Percentiles rank a stretch among this genome's conserved stretches.
These are phyloP conservation scores for Aspergillus caelatus DNA, from an alignment of 2,329 filamentous ascomycete species.

Conservation along the genomic window DNA sequence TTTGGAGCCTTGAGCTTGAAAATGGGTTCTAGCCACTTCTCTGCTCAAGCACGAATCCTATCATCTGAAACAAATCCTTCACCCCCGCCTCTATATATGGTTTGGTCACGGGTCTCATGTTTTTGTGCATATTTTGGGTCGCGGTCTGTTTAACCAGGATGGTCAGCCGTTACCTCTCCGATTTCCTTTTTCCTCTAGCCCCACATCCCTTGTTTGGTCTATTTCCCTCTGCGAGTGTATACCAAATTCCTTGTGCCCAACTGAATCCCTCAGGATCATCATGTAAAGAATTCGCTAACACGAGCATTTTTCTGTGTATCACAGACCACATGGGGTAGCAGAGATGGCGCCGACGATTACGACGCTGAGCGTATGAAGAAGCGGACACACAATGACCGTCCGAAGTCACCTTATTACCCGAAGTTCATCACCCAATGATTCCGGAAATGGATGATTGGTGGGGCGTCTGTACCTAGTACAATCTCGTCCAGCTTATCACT, in stretches of 20 bases:
- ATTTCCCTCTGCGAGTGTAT: background rate
- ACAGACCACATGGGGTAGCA: constrained; percentile 93
- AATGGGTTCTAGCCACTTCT: constrained; percentile 9
- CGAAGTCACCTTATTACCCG: constrained; percentile 37
- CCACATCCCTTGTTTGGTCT: background rate
- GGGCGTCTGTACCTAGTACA: background rate
- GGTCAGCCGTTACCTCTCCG: constrained; percentile 6
- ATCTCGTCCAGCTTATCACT: background rate
- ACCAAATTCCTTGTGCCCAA: background rate
- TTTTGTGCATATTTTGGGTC: background rate
- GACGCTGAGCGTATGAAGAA: constrained; percentile 69
- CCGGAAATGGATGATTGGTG: background rate
- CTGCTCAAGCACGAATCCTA: background rate
- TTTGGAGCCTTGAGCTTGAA: constrained; percentile 3
- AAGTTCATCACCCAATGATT: constrained; percentile 33
- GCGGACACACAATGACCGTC: constrained; percentile 39
- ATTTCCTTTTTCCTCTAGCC: background rate
- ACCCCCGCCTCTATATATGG: constrained; percentile 6
- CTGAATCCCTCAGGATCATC: background rate
- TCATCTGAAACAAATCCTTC: background rate
- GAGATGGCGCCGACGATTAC: constrained; percentile 86
- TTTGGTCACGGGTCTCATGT: constrained; percentile 5
- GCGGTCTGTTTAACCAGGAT: constrained; percentile 2
- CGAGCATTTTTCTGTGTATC: constrained; percentile 1
- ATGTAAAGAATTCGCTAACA: constrained; percentile 8